Percentiles rank a stretch among this genome's conserved stretches.
Evolutionary conservation across 345 rosid genomes (phyloP).

Genomic region (Streptanthus diversifolius): DNA sequence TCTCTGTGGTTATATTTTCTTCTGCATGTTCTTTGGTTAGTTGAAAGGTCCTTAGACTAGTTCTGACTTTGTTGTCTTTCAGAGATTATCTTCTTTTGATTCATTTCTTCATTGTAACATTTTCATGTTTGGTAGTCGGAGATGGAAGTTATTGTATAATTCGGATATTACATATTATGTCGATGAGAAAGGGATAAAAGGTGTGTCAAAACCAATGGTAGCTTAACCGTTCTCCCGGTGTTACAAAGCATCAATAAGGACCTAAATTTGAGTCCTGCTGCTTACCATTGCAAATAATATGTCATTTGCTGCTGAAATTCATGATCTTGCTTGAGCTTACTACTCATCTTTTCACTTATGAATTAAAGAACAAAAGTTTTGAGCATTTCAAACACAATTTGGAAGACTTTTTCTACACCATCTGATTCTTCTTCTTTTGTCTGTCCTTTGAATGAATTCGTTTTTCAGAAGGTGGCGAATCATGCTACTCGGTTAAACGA

Average conservation of each 20-base stretch:
- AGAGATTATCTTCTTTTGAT: background rate
- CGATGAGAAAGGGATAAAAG: background rate
- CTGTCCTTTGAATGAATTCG: background rate
- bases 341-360: background rate
- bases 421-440: conserved; percentile 7
- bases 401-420: background rate
- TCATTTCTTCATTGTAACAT: background rate
- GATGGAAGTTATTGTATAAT: background rate
- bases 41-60: background rate
- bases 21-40: background rate
- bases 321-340: background rate
- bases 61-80: background rate
- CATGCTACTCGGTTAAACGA: conserved; percentile 79
- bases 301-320: background rate
- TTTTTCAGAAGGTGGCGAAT: conserved; percentile 37
- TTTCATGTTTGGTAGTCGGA: background rate
- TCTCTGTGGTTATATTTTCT: background rate
- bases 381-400: background rate
- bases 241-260: background rate
- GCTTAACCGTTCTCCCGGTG: background rate
- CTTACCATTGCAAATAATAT: background rate
- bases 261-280: background rate
- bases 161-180: background rate
- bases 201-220: background rate
- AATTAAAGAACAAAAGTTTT: background rate